A percentile compares a stretch with the other conserved stretches of the same genome.
These are phyloP conservation scores for Priceomyces castillae DNA, from an alignment of 805 yeast species.

Conservation along the genomic window DNA sequence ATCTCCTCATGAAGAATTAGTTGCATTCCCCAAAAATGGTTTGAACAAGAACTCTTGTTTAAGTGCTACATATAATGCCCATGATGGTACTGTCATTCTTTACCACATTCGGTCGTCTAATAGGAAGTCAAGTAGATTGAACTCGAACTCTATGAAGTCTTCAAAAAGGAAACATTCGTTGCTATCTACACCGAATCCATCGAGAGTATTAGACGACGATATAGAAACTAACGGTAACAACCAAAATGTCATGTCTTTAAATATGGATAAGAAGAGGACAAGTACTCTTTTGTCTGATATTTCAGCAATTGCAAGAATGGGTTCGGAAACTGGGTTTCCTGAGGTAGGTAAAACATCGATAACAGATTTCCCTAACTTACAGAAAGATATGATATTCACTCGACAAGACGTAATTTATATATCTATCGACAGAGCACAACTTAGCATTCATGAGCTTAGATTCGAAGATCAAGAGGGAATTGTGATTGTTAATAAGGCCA, in stretches of 20 bases:
- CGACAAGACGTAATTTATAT: constrained; percentile 47
- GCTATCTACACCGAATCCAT: constrained; percentile 41
- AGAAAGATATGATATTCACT: constrained; percentile 72
- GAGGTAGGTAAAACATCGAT: constrained; percentile 21
- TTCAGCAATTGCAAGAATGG: constrained; percentile 46
- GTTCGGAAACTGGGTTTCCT: constrained; percentile 32
- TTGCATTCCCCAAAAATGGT: constrained; percentile 50
- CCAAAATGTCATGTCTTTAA: constrained; percentile 29
- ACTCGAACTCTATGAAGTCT: constrained; percentile 9
- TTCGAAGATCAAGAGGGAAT: constrained; percentile 61
- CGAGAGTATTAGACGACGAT: constrained; percentile 44
- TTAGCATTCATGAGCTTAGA: constrained; percentile 27
- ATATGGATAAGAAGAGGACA: constrained; percentile 43
- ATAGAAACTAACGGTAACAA: constrained; percentile 10
- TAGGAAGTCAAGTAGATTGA: constrained; percentile 12
- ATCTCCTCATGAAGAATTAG: constrained; percentile 53
- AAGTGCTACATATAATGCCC: constrained; percentile 54
- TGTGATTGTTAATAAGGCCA: constrained; percentile 46
- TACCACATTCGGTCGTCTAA: constrained; percentile 52
- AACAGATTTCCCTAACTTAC: constrained; percentile 33
- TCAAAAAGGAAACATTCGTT: constrained; percentile 26
- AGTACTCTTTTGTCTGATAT: constrained; percentile 42
- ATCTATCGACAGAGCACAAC: constrained; percentile 24
- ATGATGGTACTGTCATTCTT: constrained; percentile 44
- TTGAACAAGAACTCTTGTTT: constrained; percentile 34